phyloP scores from a whole-genome alignment of 345 rosid genomes.

The Gossypium mustelinum region DNA sequence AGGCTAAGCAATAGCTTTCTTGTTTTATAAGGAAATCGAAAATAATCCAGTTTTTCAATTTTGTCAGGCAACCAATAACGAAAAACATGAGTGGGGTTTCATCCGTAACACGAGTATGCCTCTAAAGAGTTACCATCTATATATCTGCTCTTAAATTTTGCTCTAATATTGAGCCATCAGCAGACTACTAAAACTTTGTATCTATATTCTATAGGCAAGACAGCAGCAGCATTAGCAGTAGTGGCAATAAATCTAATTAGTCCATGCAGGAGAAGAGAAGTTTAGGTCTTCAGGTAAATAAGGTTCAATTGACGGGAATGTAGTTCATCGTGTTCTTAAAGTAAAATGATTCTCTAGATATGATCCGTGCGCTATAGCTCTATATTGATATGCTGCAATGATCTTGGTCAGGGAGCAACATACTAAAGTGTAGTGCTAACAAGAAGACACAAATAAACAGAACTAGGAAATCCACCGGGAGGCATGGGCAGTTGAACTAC shows the following conservation, averaged over 20 bases:
- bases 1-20: background rate
- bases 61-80: background rate
- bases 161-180: background rate
- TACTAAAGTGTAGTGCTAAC: background rate
- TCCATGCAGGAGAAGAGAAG: constrained; percentile 7
- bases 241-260: background rate
- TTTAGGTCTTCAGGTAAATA: background rate
- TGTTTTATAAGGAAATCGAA: background rate
- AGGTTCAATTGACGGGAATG: background rate
- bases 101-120: background rate
- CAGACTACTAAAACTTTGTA: background rate
- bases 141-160: background rate
- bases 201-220: background rate
- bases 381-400: background rate
- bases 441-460: background rate
- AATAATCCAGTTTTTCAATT: background rate
- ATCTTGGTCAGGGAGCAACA: background rate
- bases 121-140: background rate
- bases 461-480: background rate
- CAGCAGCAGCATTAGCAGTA: background rate
- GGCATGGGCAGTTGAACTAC: constrained; percentile 29
- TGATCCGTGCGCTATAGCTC: no score
- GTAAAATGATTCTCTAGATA: background rate
- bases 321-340: background rate
- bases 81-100: background rate